Percentiles rank a stretch among this genome's conserved stretches.
Evolutionary conservation across 441 rosid genomes (phyloP).

Genomic region (Hura crepitans): DNA sequence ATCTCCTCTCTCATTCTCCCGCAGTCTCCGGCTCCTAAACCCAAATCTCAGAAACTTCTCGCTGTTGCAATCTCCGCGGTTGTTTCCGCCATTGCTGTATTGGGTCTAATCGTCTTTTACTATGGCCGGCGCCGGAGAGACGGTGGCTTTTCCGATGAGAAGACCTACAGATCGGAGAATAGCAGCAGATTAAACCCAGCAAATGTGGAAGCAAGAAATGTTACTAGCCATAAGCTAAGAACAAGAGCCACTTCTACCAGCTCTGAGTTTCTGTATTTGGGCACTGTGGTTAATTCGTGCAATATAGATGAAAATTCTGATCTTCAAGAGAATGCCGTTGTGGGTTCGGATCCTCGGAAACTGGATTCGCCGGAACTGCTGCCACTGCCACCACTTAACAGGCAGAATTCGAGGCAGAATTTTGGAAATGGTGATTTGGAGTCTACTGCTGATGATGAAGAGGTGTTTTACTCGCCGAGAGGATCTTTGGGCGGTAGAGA

Average conservation of each 20-base stretch:
- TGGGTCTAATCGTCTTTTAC: constrained; percentile 37
- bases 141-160: constrained; percentile 33
- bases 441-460: constrained; percentile 39
- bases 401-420: constrained; percentile 26
- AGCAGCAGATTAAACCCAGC: constrained; percentile 31
- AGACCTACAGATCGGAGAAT: constrained; percentile 45
- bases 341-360: constrained; percentile 46
- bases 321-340: constrained; percentile 17
- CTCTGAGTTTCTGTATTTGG: constrained; percentile 67
- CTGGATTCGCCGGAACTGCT: constrained; percentile 87
- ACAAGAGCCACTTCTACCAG: constrained; percentile 44
- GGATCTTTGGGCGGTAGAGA: constrained; percentile 61
- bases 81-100: constrained; percentile 43
- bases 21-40: constrained; percentile 41
- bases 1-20: constrained; percentile 87
- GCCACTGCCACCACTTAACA: constrained; percentile 72
- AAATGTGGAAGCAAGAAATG: not conserved
- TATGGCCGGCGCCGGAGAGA: constrained; percentile 41
- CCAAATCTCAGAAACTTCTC: constrained; percentile 46
- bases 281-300: constrained; percentile 42
- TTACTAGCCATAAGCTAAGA: constrained; percentile 33
- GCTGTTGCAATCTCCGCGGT: constrained; percentile 53
- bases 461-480: constrained; percentile 87
- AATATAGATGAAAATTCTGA: constrained; percentile 34
- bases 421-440: constrained; percentile 26